Evolutionary conservation across 495 filamentous ascomycete species (phyloP).

Genomic region (Podospora australis): DNA sequence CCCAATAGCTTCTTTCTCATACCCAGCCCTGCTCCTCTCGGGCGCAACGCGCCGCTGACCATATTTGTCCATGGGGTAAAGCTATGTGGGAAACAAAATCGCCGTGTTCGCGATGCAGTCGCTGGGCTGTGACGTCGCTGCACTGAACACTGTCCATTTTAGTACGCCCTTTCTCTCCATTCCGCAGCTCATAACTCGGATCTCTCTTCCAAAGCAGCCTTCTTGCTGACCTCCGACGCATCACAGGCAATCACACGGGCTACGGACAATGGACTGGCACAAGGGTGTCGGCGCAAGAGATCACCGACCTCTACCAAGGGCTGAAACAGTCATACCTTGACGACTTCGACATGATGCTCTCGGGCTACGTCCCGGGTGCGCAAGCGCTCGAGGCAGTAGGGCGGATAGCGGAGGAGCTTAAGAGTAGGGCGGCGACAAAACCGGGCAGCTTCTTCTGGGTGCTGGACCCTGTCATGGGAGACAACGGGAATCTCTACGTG

Average conservation of each 20-base stretch:
- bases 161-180: constrained; percentile 44
- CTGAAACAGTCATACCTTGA: constrained; percentile 74
- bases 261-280: constrained; percentile 84
- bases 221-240: constrained; percentile 4
- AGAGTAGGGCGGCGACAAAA: constrained; percentile 50
- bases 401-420: constrained; percentile 71
- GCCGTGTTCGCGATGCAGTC: constrained; percentile 87
- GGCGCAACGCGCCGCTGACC: not conserved
- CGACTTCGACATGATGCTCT: constrained; percentile 86
- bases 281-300: constrained; percentile 70
- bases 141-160: constrained; percentile 92
- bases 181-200: not conserved
- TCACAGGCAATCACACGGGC: constrained; percentile 81
- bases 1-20: not conserved
- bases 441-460: constrained; percentile 91
- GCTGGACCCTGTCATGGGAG: constrained; percentile 98
- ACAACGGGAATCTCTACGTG: constrained; percentile 86
- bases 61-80: constrained; percentile 27
- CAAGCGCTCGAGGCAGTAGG: constrained; percentile 78
- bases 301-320: constrained; percentile 76
- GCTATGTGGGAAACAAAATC: constrained; percentile 96
- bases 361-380: constrained; percentile 85
- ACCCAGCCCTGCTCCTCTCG: not conserved
- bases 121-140: constrained; percentile 86
- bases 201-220: not conserved